Evolutionary conservation across 345 rosid genomes (phyloP).

Genomic region (Populus nigra): DNA sequence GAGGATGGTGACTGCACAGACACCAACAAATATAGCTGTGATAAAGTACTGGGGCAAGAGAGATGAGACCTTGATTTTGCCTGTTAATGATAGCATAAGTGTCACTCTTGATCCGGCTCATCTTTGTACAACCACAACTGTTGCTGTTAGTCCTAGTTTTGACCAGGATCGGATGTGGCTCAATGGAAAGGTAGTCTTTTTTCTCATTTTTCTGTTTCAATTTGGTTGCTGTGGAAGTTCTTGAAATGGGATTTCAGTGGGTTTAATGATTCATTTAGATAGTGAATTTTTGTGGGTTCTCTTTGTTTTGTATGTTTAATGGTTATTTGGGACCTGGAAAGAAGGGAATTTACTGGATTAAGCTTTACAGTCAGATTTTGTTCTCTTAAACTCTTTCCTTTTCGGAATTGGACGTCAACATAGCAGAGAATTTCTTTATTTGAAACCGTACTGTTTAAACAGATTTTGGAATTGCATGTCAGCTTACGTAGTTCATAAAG

Average conservation of each 20-base stretch:
- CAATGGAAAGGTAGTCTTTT: constrained; percentile 74
- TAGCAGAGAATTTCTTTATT: background rate
- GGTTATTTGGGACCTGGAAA: background rate
- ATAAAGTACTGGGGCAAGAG: constrained; percentile 98
- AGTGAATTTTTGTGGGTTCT: background rate
- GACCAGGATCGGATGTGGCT: constrained; percentile 97
- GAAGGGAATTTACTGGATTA: background rate
- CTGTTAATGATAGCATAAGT: constrained; percentile 92
- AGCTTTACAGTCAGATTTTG: background rate
- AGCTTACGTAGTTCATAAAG: background rate
- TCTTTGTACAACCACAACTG: constrained; percentile 91
- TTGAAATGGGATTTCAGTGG: background rate
- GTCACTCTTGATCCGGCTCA: constrained; percentile 92
- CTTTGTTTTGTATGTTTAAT: background rate
- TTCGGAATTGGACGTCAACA: background rate
- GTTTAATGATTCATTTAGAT: background rate
- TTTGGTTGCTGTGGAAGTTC: background rate
- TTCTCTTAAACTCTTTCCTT: background rate
- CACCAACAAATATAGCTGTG: constrained; percentile 96
- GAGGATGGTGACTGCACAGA: constrained; percentile 74
- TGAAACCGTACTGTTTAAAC: background rate
- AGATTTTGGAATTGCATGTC: background rate
- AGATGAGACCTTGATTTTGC: constrained; percentile 82
- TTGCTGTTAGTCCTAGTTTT: constrained; percentile 83
- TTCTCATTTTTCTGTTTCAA: background rate